Percentiles rank a stretch among this genome's conserved stretches.
These are phyloP conservation scores for Calamus simplicifolius DNA, from an alignment of 176 grass and related monocot genomes.

Conservation along the genomic window DNA sequence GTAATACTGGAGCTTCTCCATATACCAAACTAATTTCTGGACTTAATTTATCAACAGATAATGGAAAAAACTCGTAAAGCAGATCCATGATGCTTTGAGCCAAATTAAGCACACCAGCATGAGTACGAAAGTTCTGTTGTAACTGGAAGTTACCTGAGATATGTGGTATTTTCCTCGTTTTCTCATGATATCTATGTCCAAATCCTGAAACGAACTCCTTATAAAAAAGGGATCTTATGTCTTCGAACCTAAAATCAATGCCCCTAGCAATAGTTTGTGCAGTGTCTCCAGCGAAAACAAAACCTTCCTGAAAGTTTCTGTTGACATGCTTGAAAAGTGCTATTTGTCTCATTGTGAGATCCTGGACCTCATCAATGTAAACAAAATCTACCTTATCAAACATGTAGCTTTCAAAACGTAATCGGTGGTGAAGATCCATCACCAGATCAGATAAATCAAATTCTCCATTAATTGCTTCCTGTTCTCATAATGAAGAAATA, in stretches of 20 bases:
- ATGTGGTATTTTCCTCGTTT: constrained; percentile 29
- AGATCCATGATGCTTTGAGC: constrained; percentile 76
- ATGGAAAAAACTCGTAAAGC: constrained; percentile 61
- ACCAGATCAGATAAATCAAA: constrained; percentile 91
- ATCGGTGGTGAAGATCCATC: constrained; percentile 32
- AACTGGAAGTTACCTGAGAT: constrained; percentile 66
- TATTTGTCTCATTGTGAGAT: constrained; percentile 74
- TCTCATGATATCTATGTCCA: constrained; percentile 10
- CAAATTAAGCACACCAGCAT: constrained; percentile 60
- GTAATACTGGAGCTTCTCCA: constrained; percentile 72
- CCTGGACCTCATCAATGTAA: constrained; percentile 95
- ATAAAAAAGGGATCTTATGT: constrained; percentile 75
- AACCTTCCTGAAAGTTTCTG: constrained; percentile 68
- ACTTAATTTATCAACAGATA: constrained; percentile 58
- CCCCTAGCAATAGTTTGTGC: constrained; percentile 89
- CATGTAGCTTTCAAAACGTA: constrained; percentile 37
- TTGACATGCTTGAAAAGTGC: constrained; percentile 70
- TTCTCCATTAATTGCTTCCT: constrained; percentile 45
- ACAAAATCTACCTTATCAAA: constrained; percentile 52
- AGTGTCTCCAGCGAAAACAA: constrained; percentile 80
- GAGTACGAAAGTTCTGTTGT: constrained; percentile 78
- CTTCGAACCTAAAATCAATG: constrained; percentile 85
- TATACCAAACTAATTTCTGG: constrained; percentile 70
- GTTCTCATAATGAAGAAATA: constrained; percentile 73
- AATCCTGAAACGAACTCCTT: constrained; percentile 45